Conservation (phyloP, 2,329 filamentous ascomycete species). For the Teratosphaeria gauchensis region DNA sequence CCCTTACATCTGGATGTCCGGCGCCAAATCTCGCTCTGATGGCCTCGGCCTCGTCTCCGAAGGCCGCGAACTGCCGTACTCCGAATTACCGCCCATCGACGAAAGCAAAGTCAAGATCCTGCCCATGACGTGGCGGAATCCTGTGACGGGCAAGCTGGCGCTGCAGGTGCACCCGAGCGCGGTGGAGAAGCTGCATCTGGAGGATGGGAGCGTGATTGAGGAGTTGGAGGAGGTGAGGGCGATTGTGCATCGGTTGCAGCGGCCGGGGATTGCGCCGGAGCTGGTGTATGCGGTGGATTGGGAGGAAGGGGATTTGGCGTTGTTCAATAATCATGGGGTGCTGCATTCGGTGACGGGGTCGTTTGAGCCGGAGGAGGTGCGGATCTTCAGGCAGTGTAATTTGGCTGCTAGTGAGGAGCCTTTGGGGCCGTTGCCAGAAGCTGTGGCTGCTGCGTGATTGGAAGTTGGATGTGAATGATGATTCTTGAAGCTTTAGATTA, state of each 20-base stretch:
- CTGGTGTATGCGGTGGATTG: slow-evolving; percentile 67
- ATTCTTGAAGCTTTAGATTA: neutral
- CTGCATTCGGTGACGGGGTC: slow-evolving; percentile 67
- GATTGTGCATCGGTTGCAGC: slow-evolving; percentile 61
- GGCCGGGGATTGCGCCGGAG: slow-evolving; percentile 60
- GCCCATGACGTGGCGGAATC: slow-evolving; percentile 71
- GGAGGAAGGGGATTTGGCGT: slow-evolving; percentile 64
- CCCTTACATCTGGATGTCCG: slow-evolving; percentile 74
- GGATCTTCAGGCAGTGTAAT: slow-evolving; percentile 71
- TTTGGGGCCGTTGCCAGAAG: slow-evolving; percentile 35
- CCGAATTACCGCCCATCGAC: slow-evolving; percentile 56
- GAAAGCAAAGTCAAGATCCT: slow-evolving; percentile 58
- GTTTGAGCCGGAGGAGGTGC: slow-evolving; percentile 62
- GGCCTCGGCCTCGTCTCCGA: slow-evolving; percentile 65
- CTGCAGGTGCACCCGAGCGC: slow-evolving; percentile 68
- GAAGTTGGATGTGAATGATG: neutral
- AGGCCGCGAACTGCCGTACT: slow-evolving; percentile 49
- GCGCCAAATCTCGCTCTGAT: slow-evolving; percentile 54
- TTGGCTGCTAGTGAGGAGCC: slow-evolving; percentile 56
- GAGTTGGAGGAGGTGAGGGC: slow-evolving; percentile 57
- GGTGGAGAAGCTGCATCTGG: slow-evolving; percentile 57
- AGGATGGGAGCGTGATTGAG: slow-evolving; percentile 58
- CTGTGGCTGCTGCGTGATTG: neutral
- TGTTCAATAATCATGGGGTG: slow-evolving; percentile 70
- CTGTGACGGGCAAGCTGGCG: slow-evolving; percentile 55